A percentile compares a stretch with the other conserved stretches of the same genome.
Conservation (phyloP, 768 basidiomycete genomes). For the Tricholomella constricta region DNA sequence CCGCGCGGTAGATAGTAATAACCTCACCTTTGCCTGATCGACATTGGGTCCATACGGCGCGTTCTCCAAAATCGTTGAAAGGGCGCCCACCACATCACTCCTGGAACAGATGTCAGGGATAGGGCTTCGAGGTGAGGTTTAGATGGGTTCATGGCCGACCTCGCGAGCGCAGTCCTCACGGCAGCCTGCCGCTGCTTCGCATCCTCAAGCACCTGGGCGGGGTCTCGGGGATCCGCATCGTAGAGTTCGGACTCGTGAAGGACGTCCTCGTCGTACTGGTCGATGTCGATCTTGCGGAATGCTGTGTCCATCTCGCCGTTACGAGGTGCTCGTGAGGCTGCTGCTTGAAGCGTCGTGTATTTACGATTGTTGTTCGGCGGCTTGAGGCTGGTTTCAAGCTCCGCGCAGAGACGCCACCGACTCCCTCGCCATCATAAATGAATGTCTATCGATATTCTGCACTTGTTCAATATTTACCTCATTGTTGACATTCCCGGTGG, state of each 20-base stretch:
- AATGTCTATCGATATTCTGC: too few species aligned
- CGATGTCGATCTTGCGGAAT: conserved; percentile 94
- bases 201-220: conserved; percentile 71
- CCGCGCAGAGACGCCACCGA: too few species aligned
- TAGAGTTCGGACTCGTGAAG: conserved; percentile 85
- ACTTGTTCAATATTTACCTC: too few species aligned
- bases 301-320: conserved; percentile 43
- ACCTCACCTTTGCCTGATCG: conserved; percentile 87
- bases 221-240: conserved; percentile 80
- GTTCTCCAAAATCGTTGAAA: conserved; percentile 69
- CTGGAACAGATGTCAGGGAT: conserved; percentile 37
- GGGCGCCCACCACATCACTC: conserved; percentile 74
- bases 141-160: conserved; percentile 46
- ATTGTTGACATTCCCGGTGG: too few species aligned
- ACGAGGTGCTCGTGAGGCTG: not conserved
- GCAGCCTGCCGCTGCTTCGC: conserved; percentile 63
- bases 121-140: not conserved
- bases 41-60: conserved; percentile 88
- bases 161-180: conserved; percentile 74
- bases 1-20: not conserved
- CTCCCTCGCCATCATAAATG: too few species aligned
- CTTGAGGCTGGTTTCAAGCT: too few species aligned
- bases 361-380: not conserved
- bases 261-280: conserved; percentile 89
- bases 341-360: not conserved